These are phyloP conservation scores for Phytopythium vexans DNA, from an alignment of 352 stramenopile species.

Conservation along the genomic window DNA sequence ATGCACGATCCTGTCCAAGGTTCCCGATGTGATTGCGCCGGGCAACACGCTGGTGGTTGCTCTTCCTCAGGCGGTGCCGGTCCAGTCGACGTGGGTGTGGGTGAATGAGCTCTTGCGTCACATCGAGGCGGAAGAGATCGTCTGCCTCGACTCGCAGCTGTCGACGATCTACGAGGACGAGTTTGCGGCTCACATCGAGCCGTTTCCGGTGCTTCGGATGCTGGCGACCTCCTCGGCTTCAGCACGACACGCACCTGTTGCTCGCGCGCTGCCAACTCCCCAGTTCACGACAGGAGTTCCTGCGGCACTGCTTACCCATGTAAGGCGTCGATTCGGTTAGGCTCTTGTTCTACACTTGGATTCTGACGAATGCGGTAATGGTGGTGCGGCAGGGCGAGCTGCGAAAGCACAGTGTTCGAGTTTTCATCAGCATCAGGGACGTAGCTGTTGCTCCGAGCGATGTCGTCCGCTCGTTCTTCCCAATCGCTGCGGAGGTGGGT, in stretches of 20 bases:
- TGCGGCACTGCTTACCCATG: slow-evolving; percentile 56
- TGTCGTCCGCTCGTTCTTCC: slow-evolving; percentile 45
- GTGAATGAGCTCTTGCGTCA: slow-evolving; percentile 32
- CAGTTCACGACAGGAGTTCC: slow-evolving; percentile 52
- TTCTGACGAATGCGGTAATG: slow-evolving; percentile 1
- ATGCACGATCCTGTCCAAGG: slow-evolving; percentile 41
- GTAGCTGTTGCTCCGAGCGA: slow-evolving; percentile 32
- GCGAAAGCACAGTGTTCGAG: slow-evolving; percentile 39
- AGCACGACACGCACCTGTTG: slow-evolving; percentile 2
- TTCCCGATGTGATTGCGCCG: slow-evolving; percentile 21
- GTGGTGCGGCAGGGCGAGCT: slow-evolving; percentile 36
- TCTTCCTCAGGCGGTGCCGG: slow-evolving; percentile 37
- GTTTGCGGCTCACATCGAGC: slow-evolving; percentile 16
- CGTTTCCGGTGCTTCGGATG: slow-evolving; percentile 37
- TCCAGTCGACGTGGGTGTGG: slow-evolving; percentile 48
- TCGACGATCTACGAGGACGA: slow-evolving; percentile 50
- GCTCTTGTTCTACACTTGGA: slow-evolving; percentile 2
- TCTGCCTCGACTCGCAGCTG: slow-evolving; percentile 63
- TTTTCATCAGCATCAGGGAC: slow-evolving; percentile 56
- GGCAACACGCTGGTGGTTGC: slow-evolving; percentile 38
- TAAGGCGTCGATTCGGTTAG: slow-evolving; percentile 11
- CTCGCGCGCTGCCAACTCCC: slow-evolving; percentile 48
- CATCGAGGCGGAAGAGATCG: slow-evolving; percentile 35
- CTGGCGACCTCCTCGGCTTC: slow-evolving; percentile 25
- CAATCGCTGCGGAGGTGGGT: slow-evolving; percentile 25